A percentile compares a stretch with the other conserved stretches of the same genome.
These are phyloP conservation scores for Amaranthus palmeri DNA, from an alignment of 148 eudicot genomes.

Conservation along the genomic window DNA sequence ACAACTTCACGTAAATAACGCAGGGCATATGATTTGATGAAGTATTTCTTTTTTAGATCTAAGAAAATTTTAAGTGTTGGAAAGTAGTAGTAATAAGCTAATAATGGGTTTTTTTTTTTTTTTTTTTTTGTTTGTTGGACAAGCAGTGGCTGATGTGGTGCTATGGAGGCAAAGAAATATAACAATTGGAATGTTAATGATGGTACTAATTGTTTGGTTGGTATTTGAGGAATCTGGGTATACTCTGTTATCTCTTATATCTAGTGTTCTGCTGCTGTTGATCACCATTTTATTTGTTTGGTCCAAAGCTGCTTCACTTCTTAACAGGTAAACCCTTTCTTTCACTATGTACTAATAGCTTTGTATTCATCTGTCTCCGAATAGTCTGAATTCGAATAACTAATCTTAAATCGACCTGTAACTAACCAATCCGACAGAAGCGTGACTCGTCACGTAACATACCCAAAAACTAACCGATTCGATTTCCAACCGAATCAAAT, in stretches of 20 bases:
- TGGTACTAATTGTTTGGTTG: conserved; percentile 50
- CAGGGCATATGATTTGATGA: background rate
- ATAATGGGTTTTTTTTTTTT: background rate
- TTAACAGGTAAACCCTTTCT: conserved; percentile 52
- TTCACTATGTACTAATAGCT: background rate
- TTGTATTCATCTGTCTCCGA: too few species aligned
- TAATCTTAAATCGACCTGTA: too few species aligned
- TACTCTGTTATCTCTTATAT: conserved; percentile 57
- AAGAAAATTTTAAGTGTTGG: background rate
- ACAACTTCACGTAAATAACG: too few species aligned
- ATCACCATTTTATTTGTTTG: conserved; percentile 70
- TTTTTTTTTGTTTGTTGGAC: background rate
- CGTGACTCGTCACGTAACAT: too few species aligned
- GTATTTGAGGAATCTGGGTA: conserved; percentile 82
- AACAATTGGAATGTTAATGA: conserved; percentile 38
- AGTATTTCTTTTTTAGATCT: background rate
- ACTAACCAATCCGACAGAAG: too few species aligned
- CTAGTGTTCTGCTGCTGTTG: conserved; percentile 72
- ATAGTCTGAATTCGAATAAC: too few species aligned
- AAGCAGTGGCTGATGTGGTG: conserved; percentile 85
- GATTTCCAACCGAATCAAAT: too few species aligned
- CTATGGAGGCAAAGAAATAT: conserved; percentile 66
- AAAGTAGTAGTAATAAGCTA: background rate
- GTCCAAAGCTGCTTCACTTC: conserved; percentile 88
- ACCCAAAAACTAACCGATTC: too few species aligned